These are phyloP conservation scores for Vigna hirtella DNA, from an alignment of 306 rosid species.

Conservation along the genomic window DNA sequence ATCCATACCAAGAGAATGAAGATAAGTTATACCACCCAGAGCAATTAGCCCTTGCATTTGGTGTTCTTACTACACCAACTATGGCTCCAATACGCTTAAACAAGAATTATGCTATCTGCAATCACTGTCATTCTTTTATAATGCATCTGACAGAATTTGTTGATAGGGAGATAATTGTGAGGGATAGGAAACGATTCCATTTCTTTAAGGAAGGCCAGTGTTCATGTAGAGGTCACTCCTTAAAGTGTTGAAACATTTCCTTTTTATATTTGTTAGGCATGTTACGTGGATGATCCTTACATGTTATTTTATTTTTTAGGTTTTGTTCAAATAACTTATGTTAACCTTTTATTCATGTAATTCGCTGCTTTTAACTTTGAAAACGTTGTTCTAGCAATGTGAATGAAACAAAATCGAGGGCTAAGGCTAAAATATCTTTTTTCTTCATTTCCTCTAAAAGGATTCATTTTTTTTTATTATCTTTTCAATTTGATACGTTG, in stretches of 20 bases:
- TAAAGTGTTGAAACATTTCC: slow-evolving; percentile 35
- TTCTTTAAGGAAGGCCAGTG: slow-evolving; percentile 63
- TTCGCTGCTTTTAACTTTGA: neutral
- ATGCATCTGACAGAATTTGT: slow-evolving; percentile 52
- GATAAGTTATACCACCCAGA: slow-evolving; percentile 60
- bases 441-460: no score
- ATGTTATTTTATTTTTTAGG: neutral
- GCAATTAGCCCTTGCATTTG: slow-evolving; percentile 66
- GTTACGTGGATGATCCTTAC: slow-evolving; percentile 5
- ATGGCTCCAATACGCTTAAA: slow-evolving; percentile 54
- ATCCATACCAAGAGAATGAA: slow-evolving; percentile 44
- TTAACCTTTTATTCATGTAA: neutral
- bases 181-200: slow-evolving; percentile 67
- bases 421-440: neutral
- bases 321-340: neutral
- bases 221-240: slow-evolving; percentile 54
- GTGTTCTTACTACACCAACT: slow-evolving; percentile 55
- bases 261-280: neutral
- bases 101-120: slow-evolving; percentile 59
- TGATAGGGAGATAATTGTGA: slow-evolving; percentile 59
- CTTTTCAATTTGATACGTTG: no score
- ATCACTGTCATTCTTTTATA: slow-evolving; percentile 68
- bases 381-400: neutral
- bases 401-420: neutral
- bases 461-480: no score